phyloP scores from a whole-genome alignment of 2,329 filamentous ascomycete species.

The Bipolaris victoriae region DNA sequence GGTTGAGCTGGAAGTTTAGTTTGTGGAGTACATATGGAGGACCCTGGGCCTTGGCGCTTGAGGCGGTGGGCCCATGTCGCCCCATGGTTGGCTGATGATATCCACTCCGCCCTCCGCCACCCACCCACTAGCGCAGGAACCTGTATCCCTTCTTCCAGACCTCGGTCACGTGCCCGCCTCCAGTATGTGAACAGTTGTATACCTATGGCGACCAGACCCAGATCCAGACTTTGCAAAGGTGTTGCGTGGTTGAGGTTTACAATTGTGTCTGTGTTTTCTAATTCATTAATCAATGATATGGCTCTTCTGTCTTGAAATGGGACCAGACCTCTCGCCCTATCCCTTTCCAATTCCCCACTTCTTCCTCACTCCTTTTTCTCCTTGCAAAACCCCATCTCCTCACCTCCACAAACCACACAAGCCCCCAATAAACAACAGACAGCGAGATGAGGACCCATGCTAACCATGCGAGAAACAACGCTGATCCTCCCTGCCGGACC shows the following conservation, averaged over 20 bases:
- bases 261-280: background rate
- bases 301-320: slow-evolving; percentile 23
- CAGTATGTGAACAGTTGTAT: too few species aligned
- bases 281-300: background rate
- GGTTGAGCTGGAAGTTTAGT: slow-evolving; percentile 11
- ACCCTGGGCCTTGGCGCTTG: slow-evolving; percentile 14
- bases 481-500: slow-evolving; percentile 15
- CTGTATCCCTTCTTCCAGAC: background rate
- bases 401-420: slow-evolving; percentile 38
- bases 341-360: slow-evolving; percentile 33
- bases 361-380: slow-evolving; percentile 23
- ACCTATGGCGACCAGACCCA: too few species aligned
- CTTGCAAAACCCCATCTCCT: slow-evolving; percentile 23
- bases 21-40: slow-evolving; percentile 10
- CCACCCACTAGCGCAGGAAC: slow-evolving; percentile 13
- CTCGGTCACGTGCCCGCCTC: background rate
- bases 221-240: too few species aligned
- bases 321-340: slow-evolving; percentile 23
- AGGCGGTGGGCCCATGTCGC: slow-evolving; percentile 13
- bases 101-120: slow-evolving; percentile 4
- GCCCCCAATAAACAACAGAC: slow-evolving; percentile 25
- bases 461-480: slow-evolving; percentile 31
- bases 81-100: slow-evolving; percentile 19
- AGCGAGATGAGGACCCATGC: slow-evolving; percentile 18
- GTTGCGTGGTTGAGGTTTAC: too few species aligned